phyloP scores from a whole-genome alignment of 2,329 filamentous ascomycete species.

The Ophioceras dolichostomum region DNA sequence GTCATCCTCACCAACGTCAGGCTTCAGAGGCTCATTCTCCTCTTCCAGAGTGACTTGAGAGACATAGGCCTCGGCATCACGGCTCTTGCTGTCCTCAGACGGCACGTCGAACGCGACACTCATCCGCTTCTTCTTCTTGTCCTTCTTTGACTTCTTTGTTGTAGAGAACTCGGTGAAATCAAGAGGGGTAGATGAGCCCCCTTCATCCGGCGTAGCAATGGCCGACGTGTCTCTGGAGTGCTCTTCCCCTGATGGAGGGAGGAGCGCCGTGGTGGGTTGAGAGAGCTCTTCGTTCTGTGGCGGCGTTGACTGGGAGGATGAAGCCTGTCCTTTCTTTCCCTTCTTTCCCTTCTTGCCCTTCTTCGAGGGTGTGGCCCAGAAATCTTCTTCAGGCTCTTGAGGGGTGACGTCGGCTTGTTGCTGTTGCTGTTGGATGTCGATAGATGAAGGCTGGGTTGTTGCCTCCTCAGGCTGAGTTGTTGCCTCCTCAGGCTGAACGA shows the following conservation, averaged over 20 bases:
- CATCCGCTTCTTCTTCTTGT: constrained; percentile 9
- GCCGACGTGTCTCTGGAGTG: background rate
- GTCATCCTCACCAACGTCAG: too few relatives aligned
- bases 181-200: background rate
- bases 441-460: too few relatives aligned
- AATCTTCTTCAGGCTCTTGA: background rate
- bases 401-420: background rate
- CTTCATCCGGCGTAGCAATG: background rate
- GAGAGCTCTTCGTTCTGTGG: background rate
- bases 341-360: constrained; percentile 5
- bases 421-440: too few relatives aligned
- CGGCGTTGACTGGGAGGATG: too few relatives aligned
- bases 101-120: background rate
- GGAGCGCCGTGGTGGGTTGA: background rate
- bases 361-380: background rate
- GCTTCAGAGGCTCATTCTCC: background rate
- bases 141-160: constrained; percentile 13
- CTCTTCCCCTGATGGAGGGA: background rate
- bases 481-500: background rate
- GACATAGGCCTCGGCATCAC: background rate
- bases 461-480: too few relatives aligned
- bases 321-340: constrained; percentile 6
- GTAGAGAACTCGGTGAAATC: background rate
- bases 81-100: background rate
- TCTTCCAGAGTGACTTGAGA: background rate